Evolutionary conservation across 139 green algal genomes (phyloP).

Genomic region (Edaphochlamys debaryana): DNA sequence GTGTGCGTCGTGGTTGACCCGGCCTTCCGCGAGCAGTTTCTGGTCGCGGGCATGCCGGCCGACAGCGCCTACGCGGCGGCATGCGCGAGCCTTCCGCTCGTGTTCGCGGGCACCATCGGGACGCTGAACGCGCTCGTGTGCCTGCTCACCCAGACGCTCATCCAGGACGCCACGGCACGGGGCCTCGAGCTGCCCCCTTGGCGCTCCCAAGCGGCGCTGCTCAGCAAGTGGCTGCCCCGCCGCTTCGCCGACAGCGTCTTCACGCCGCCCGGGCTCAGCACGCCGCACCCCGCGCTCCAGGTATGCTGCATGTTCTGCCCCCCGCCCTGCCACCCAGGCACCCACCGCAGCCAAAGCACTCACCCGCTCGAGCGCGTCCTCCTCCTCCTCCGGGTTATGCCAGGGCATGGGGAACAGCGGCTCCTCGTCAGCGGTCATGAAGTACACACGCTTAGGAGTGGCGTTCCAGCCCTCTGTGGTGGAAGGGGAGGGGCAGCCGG

Average conservation of each 20-base stretch:
- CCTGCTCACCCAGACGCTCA: neutral
- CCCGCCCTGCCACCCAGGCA: neutral
- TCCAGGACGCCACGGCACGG: neutral
- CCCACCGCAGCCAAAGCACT: neutral
- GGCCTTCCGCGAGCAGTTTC: constrained; percentile 25
- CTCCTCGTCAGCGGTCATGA: constrained; percentile 29
- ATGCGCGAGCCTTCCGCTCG: neutral
- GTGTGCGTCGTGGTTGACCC: constrained; percentile 25
- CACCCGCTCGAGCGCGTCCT: constrained; percentile 40
- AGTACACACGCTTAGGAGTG: constrained; percentile 19
- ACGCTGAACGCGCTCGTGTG: constrained; percentile 20
- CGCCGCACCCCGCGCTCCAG: constrained; percentile 5
- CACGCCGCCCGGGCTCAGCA: neutral
- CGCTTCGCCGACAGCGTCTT: constrained; percentile 13
- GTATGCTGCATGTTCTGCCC: constrained; percentile 15
- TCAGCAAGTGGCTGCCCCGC: constrained; percentile 30
- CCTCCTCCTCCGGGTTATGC: neutral
- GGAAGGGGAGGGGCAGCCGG: neutral
- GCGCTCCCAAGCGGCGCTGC: constrained; percentile 7
- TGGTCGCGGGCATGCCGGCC: neutral
- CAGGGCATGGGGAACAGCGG: constrained; percentile 7
- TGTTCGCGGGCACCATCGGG: constrained; percentile 35
- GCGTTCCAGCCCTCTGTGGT: constrained; percentile 24
- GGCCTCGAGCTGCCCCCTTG: constrained; percentile 26
- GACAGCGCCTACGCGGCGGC: neutral